phyloP scores from a whole-genome alignment of 768 basidiomycete species.

The Pholiota conissans region DNA sequence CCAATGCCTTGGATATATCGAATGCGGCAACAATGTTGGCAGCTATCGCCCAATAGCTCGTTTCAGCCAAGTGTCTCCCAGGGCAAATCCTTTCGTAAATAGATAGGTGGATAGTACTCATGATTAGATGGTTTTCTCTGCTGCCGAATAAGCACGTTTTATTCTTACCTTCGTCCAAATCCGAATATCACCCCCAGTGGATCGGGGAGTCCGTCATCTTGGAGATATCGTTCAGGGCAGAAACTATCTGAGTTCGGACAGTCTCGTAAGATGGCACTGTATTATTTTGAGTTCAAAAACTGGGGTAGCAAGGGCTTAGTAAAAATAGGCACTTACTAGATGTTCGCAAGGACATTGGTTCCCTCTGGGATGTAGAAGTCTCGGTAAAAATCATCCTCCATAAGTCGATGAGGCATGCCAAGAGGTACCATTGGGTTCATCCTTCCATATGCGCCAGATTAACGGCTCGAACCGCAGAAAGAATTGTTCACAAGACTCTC shows the following conservation, averaged over 20 bases:
- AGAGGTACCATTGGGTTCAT: slow-evolving; percentile 50
- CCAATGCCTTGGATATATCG: slow-evolving; percentile 40
- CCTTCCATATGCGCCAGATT: slow-evolving; percentile 23
- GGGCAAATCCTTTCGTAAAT: slow-evolving; percentile 49
- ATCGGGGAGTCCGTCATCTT: slow-evolving; percentile 38
- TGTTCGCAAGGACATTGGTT: slow-evolving; percentile 42
- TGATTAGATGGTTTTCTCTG: background rate
- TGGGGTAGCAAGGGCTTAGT: background rate
- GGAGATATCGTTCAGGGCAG: slow-evolving; percentile 49
- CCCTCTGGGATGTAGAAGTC: slow-evolving; percentile 47
- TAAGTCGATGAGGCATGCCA: slow-evolving; percentile 52
- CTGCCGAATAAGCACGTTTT: slow-evolving; percentile 12
- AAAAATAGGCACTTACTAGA: slow-evolving; percentile 33
- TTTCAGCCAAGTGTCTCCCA: slow-evolving; percentile 52
- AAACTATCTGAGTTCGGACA: slow-evolving; percentile 48
- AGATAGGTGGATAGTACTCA: background rate
- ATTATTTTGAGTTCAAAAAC: background rate
- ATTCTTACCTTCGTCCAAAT: slow-evolving; percentile 59
- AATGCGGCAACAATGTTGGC: slow-evolving; percentile 46
- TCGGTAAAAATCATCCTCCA: slow-evolving; percentile 50
- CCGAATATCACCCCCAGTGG: slow-evolving; percentile 54
- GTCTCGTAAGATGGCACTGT: slow-evolving; percentile 42
- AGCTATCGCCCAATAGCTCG: slow-evolving; percentile 44
- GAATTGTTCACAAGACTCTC: slow-evolving; percentile 11
- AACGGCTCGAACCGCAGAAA: background rate